Evolutionary conservation across 768 basidiomycete species (phyloP).

Genomic region (Termitomyces bulborhizus): DNA sequence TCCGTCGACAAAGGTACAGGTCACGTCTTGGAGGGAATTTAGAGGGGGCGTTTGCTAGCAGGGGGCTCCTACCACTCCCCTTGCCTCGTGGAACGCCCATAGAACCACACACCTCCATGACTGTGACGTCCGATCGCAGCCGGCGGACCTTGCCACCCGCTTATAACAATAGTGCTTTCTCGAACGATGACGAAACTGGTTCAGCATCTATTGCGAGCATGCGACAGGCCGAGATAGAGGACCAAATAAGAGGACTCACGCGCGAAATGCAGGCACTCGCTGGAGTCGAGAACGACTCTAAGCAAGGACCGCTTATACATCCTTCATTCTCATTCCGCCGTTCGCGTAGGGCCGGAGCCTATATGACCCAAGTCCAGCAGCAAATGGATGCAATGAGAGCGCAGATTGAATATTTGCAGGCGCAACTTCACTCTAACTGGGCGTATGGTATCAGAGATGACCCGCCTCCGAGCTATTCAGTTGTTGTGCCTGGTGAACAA

Average conservation of each 20-base stretch:
- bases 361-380: conserved; percentile 1
- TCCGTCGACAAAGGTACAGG: background rate
- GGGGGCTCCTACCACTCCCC: background rate
- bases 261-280: conserved; percentile 3
- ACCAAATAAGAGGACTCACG: conserved; percentile 1
- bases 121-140: too few species aligned
- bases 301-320: too few species aligned
- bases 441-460: conserved; percentile 11
- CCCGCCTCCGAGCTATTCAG: conserved; percentile 8
- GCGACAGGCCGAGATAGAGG: conserved; percentile 3
- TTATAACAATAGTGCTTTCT: background rate
- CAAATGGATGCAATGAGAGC: conserved; percentile 10
- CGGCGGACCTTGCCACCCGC: background rate
- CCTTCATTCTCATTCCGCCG: too few species aligned
- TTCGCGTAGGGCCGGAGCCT: background rate
- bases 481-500: background rate
- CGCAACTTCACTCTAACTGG: conserved; percentile 8
- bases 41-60: background rate
- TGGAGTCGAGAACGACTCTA: background rate
- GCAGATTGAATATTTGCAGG: conserved; percentile 8
- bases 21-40: background rate
- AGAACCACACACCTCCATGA: too few species aligned
- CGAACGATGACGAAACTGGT: background rate
- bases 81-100: background rate
- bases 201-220: background rate